A percentile compares a stretch with the other conserved stretches of the same genome.
Conservation (phyloP, 345 rosid genomes). For the Euphorbia tirucalli region DNA sequence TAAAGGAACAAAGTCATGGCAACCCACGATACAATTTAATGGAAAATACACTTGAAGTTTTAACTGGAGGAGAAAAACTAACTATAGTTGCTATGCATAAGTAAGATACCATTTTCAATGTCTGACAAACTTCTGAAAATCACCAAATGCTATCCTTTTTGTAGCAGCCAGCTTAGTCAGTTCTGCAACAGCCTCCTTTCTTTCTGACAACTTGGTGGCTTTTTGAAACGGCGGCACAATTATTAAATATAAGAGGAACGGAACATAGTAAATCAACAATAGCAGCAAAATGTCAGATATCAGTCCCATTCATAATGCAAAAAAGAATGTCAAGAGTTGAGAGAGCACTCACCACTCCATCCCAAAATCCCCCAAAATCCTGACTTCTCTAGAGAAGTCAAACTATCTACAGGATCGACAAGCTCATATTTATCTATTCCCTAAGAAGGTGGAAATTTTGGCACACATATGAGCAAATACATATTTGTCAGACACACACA, state of each 20-base stretch:
- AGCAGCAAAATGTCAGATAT: conserved; percentile 4
- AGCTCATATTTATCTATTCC: conserved; percentile 97
- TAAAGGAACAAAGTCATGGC: neutral
- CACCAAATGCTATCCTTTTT: conserved; percentile 90
- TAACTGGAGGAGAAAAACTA: neutral
- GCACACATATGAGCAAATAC: neutral
- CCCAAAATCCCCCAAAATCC: conserved; percentile 99
- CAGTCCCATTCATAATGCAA: conserved; percentile 12
- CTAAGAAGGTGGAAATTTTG: conserved; percentile 55
- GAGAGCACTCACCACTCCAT: conserved; percentile 87
- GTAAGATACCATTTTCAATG: conserved; percentile 78
- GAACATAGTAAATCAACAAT: neutral
- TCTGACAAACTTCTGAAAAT: conserved; percentile 86
- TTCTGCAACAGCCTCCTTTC: conserved; percentile 96
- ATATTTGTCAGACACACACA: neutral
- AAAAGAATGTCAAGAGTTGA: conserved; percentile 12
- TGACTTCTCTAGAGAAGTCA: conserved; percentile 94
- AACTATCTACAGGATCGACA: conserved; percentile 91
- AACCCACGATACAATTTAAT: neutral
- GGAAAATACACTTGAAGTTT: neutral
- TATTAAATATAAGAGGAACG: conserved; percentile 6
- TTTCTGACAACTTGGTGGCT: conserved; percentile 99
- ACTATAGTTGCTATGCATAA: neutral
- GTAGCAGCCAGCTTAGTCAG: conserved; percentile 90
- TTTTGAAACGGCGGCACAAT: conserved; percentile 47